These are phyloP conservation scores for Glarea lozoyensis DNA, from an alignment of 495 filamentous ascomycete species.

Conservation along the genomic window DNA sequence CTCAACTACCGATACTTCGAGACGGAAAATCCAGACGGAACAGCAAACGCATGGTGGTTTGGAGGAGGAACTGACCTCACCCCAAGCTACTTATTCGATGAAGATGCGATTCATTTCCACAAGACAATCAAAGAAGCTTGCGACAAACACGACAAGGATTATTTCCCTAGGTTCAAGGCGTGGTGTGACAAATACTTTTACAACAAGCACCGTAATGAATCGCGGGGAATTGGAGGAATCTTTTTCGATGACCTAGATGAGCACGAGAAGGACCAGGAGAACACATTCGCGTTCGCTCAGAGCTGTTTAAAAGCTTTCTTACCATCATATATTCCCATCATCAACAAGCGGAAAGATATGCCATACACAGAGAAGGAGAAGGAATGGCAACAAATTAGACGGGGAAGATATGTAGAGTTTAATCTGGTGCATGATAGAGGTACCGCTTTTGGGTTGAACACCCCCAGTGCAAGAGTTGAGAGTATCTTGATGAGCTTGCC, in stretches of 20 bases:
- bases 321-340: slow-evolving; percentile 84
- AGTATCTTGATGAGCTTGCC: slow-evolving; percentile 97
- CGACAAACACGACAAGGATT: slow-evolving; percentile 84
- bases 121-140: slow-evolving; percentile 84
- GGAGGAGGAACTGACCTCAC: slow-evolving; percentile 93
- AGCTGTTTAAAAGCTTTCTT: slow-evolving; percentile 79
- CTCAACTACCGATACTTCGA: slow-evolving; percentile 99
- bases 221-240: slow-evolving; percentile 88
- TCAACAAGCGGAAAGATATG: slow-evolving; percentile 83
- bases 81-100: slow-evolving; percentile 88
- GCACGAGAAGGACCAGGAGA: slow-evolving; percentile 76
- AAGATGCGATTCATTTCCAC: slow-evolving; percentile 97
- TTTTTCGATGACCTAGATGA: slow-evolving; percentile 98
- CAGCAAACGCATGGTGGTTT: slow-evolving; percentile 90
- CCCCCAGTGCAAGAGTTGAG: slow-evolving; percentile 84
- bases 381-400: slow-evolving; percentile 89
- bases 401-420: slow-evolving; percentile 95
- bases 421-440: slow-evolving; percentile 97
- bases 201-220: slow-evolving; percentile 82
- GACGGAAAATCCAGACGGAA: slow-evolving; percentile 67
- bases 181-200: slow-evolving; percentile 99
- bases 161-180: slow-evolving; percentile 92
- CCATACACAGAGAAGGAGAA: slow-evolving; percentile 77
- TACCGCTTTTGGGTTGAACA: slow-evolving; percentile 89
- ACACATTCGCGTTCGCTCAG: slow-evolving; percentile 85